Percentiles rank a stretch among this genome's conserved stretches.
Conservation (phyloP, 2,329 filamentous ascomycete species). For the Paraconiothyrium brasiliense region DNA sequence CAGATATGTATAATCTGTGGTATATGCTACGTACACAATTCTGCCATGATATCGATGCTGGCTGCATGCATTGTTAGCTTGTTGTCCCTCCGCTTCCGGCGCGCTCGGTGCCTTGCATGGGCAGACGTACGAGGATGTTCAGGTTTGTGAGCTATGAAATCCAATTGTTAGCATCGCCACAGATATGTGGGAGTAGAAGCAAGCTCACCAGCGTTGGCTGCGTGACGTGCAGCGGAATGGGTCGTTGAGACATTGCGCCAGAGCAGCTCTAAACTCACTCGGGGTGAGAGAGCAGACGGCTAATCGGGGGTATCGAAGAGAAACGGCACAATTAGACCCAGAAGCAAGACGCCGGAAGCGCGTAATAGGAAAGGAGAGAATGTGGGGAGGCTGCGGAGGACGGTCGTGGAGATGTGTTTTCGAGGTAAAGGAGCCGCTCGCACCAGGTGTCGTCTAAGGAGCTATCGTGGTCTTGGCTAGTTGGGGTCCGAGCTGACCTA, state of each 20-base stretch:
- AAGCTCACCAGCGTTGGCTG: slow-evolving; percentile 79
- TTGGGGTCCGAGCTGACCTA: slow-evolving; percentile 4
- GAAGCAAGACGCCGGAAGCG: slow-evolving; percentile 50
- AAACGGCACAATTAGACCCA: slow-evolving; percentile 48
- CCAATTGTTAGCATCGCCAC: slow-evolving; percentile 41
- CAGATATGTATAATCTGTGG: slow-evolving; percentile 14
- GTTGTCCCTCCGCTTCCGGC: slow-evolving; percentile 25
- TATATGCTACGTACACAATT: slow-evolving; percentile 72
- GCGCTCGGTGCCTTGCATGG: slow-evolving; percentile 23
- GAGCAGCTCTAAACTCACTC: slow-evolving; percentile 51
- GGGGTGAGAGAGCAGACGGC: slow-evolving; percentile 41
- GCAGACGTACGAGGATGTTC: slow-evolving; percentile 58
- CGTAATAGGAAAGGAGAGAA: slow-evolving; percentile 49
- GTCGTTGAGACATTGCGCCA: slow-evolving; percentile 72
- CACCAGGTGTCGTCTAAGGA: slow-evolving; percentile 18
- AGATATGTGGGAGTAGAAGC: slow-evolving; percentile 13
- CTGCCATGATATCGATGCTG: slow-evolving; percentile 82
- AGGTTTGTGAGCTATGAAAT: slow-evolving; percentile 54
- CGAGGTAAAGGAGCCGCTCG: slow-evolving; percentile 23
- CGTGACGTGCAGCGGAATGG: slow-evolving; percentile 82
- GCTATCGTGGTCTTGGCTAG: slow-evolving; percentile 11
- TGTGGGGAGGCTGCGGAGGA: slow-evolving; percentile 35
- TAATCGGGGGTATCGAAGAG: slow-evolving; percentile 43
- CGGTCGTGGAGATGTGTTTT: slow-evolving; percentile 37
- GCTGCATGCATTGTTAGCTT: slow-evolving; percentile 58